Base-by-base conservation (phyloP, 768 basidiomycete genomes). In the Gymnopilus junonius region DNA sequence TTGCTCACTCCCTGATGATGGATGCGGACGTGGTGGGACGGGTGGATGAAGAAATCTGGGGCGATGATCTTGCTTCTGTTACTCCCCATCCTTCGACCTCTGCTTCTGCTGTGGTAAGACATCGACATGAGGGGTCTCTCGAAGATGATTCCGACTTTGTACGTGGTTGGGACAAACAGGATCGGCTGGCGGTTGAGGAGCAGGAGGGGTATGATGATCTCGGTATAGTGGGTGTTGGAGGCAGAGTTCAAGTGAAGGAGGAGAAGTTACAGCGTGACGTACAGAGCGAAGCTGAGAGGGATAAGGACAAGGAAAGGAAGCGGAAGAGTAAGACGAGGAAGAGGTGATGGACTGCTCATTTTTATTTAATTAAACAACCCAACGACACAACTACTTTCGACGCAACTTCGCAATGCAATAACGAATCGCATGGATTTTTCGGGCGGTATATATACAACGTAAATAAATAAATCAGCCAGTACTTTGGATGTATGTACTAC, bases 181-280 rank as follows among this genome's bases (percentile, higher is more conserved):
- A 85, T 61, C 72, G 69, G 55, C 67, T 73, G 27, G 82, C 82
- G 2, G 76, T 84, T n/a, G 82, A 84, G 59, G 85, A 86, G 69
- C 80, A 75, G 21, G 85, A 86, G 69, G 72, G 74, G 64, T 85
- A 82, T 71, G 79, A 84, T 68, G 76, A 85, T 72, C 78, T 85
- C 25, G 54, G 48, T 20, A 20, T 51, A n/a, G 48, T 51, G 3
- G 29, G 29, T 32, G 29, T n/a, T n/a, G 27, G 48, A 14, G 48
- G 27, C 4, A 27, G 29, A 20, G 14, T 51, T 3, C 27, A n/a
- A n/a, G n/a, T 32, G 27, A 31, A 5, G 20, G 32, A n/a, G 34
- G 8, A 50, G 43, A 32, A 42, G 6, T 15, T n/a, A n/a, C n/a
- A n/a, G n/a, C n/a, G 12, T 20, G 40, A 6, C 15, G 40, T n/a